Evolutionary conservation across 306 rosid genomes (phyloP).

Genomic region (Prunus campanulata): DNA sequence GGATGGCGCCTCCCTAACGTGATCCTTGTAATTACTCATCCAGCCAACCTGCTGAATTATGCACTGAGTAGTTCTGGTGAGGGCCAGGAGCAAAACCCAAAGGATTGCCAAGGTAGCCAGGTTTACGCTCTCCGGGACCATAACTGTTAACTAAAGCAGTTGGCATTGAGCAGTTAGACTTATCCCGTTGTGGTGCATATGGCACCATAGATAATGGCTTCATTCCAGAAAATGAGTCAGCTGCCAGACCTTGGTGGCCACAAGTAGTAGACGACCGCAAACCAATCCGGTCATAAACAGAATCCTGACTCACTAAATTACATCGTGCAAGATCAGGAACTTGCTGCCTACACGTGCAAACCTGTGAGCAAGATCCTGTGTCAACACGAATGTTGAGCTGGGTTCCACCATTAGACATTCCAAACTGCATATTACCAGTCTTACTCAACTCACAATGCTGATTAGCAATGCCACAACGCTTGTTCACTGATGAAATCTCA

Average conservation of each 20-base stretch:
- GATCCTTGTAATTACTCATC: slow-evolving; percentile 31
- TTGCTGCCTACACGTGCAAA: slow-evolving; percentile 20
- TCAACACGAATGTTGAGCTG: slow-evolving; percentile 7
- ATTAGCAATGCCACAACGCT: slow-evolving; percentile 5
- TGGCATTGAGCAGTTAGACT: slow-evolving; percentile 31
- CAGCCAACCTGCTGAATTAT: slow-evolving; percentile 52
- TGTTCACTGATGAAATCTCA: slow-evolving; percentile 28
- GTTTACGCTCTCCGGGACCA: slow-evolving; percentile 29
- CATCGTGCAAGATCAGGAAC: no score
- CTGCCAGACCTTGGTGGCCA: slow-evolving; percentile 19
- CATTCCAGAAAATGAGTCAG: slow-evolving; percentile 33
- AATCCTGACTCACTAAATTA: no score
- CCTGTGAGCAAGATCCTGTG: slow-evolving; percentile 20
- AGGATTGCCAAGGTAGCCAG: slow-evolving; percentile 31
- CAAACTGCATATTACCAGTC: slow-evolving; percentile 16
- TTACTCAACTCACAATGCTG: slow-evolving; percentile 18
- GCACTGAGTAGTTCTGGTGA: slow-evolving; percentile 31
- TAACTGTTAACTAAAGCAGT: slow-evolving; percentile 24
- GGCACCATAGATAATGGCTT: slow-evolving; percentile 45
- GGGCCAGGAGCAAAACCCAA: slow-evolving; percentile 42
- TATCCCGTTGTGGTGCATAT: slow-evolving; percentile 54
- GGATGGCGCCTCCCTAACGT: no score
- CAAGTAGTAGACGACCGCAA: no score
- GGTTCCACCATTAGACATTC: slow-evolving; percentile 16
- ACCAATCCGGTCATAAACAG: no score